These are phyloP conservation scores for Trichoderma semiorbis DNA, from an alignment of 2,329 filamentous ascomycete genomes.

Conservation along the genomic window DNA sequence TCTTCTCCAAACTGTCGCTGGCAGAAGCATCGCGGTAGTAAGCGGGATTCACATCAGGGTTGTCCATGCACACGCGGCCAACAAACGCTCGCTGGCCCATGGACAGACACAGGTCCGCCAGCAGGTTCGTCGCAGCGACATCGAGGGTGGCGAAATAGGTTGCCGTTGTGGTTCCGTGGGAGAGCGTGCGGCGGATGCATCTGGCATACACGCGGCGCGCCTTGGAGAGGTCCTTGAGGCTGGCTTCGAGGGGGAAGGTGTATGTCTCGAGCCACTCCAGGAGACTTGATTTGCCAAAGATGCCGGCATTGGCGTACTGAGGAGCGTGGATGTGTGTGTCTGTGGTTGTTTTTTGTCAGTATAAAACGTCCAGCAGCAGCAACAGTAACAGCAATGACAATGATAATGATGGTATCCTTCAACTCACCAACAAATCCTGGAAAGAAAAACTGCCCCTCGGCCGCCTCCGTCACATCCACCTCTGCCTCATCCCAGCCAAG, in stretches of 20 bases:
- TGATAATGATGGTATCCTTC: background rate
- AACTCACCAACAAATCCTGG: conserved; percentile 72
- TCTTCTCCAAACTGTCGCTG: conserved; percentile 53
- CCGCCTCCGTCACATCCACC: conserved; percentile 35
- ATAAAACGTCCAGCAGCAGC: no score
- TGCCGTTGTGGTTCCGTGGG: conserved; percentile 88
- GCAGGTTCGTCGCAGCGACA: conserved; percentile 82
- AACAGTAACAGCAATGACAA: no score
- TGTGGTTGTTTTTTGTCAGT: conserved; percentile 32
- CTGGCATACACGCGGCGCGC: conserved; percentile 72
- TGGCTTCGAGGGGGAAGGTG: conserved; percentile 89
- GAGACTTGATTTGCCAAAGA: conserved; percentile 90
- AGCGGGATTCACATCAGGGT: conserved; percentile 58
- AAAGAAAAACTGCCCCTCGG: conserved; percentile 69
- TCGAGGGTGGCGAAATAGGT: conserved; percentile 94
- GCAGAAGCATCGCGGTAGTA: conserved; percentile 75
- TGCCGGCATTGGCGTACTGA: conserved; percentile 89
- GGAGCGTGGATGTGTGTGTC: conserved; percentile 95
- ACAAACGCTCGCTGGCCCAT: conserved; percentile 86
- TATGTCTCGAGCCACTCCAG: conserved; percentile 92
- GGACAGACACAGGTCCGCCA: conserved; percentile 76
- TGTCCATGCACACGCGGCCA: conserved; percentile 94
- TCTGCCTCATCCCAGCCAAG: conserved; percentile 45
- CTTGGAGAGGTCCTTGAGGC: conserved; percentile 59
- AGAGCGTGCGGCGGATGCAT: conserved; percentile 74